These are phyloP conservation scores for Polytolypa hystricis DNA, from an alignment of 2,329 filamentous ascomycete genomes.

Conservation along the genomic window DNA sequence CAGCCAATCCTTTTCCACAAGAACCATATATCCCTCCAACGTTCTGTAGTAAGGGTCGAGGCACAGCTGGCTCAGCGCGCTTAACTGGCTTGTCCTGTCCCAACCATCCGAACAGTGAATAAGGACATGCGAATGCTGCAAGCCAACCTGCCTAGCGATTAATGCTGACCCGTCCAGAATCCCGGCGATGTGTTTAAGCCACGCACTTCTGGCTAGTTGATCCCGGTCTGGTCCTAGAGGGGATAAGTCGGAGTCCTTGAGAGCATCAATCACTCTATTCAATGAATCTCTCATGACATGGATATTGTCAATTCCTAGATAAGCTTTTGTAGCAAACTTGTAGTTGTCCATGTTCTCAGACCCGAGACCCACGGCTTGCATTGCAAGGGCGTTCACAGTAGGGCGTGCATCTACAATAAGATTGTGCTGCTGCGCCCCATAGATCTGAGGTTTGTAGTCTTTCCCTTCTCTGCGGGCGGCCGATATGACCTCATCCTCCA, in stretches of 20 bases:
- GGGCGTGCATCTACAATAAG: conserved; percentile 93
- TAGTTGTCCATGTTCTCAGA: conserved; percentile 99
- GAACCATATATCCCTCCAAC: conserved; percentile 82
- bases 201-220: conserved; percentile 68
- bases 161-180: conserved; percentile 75
- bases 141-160: conserved; percentile 77
- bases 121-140: conserved; percentile 86
- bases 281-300: conserved; percentile 94
- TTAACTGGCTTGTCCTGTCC: conserved; percentile 93
- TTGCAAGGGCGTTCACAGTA: conserved; percentile 85
- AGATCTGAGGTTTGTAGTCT: conserved; percentile 55
- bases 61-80: conserved; percentile 82
- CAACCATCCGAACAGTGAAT: conserved; percentile 98
- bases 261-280: conserved; percentile 71
- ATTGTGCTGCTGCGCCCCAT: conserved; percentile 87
- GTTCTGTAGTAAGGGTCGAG: conserved; percentile 93
- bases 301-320: conserved; percentile 94
- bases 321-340: conserved; percentile 79
- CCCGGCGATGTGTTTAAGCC: conserved; percentile 79
- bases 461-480: conserved; percentile 47
- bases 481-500: conserved; percentile 58
- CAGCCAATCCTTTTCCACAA: conserved; percentile 96
- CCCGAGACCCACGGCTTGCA: conserved; percentile 84
- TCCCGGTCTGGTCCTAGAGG: conserved; percentile 73
- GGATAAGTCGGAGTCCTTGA: conserved; percentile 87